Conservation (phyloP, 2,329 filamentous ascomycete species). For the Penicillium sp. region DNA sequence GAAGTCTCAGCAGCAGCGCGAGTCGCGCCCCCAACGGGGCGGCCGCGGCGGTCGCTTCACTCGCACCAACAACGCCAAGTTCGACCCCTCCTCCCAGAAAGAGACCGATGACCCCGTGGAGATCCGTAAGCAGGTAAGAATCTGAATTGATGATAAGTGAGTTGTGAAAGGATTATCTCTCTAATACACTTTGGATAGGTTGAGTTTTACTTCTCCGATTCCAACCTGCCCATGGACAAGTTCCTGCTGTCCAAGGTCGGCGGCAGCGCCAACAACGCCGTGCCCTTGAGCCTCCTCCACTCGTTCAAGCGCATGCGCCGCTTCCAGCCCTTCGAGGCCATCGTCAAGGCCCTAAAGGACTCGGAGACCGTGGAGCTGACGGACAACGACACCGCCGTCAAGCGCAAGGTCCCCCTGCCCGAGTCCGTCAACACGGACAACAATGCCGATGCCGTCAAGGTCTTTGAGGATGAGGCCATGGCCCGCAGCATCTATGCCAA, state of each 20-base stretch:
- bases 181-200: conserved; percentile 57
- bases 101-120: conserved; percentile 75
- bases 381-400: conserved; percentile 71
- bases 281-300: conserved; percentile 75
- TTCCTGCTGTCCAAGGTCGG: conserved; percentile 79
- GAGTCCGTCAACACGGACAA: conserved; percentile 58
- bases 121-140: conserved; percentile 77
- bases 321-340: conserved; percentile 83
- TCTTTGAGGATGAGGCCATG: conserved; percentile 67
- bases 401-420: conserved; percentile 72
- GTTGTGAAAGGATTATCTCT: not conserved
- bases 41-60: conserved; percentile 16
- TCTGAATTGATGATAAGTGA: not conserved
- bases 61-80: conserved; percentile 64
- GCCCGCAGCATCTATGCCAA: conserved; percentile 84
- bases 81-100: conserved; percentile 66
- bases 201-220: conserved; percentile 94
- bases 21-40: conserved; percentile 28
- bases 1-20: conserved; percentile 31
- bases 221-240: conserved; percentile 85
- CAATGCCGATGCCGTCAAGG: conserved; percentile 55
- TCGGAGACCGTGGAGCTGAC: conserved; percentile 72
- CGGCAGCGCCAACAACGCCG: conserved; percentile 71
- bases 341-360: conserved; percentile 80
- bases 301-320: conserved; percentile 94